Conservation (phyloP, 495 filamentous ascomycete genomes). For the Neurospora sp. region DNA sequence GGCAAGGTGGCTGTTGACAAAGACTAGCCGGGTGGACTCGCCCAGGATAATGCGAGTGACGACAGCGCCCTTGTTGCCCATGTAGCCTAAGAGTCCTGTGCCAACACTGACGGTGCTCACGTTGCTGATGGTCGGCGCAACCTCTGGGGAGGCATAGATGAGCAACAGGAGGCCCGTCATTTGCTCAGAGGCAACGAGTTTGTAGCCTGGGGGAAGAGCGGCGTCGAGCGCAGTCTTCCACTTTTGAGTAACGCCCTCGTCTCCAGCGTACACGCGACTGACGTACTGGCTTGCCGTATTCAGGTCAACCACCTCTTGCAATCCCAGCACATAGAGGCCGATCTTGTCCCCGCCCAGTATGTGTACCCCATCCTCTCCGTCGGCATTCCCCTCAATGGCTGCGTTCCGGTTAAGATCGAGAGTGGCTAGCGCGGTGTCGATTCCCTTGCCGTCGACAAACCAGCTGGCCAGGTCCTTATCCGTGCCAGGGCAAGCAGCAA, state of each 20-base stretch:
- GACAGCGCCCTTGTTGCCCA: slow-evolving; percentile 93
- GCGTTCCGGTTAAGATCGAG: slow-evolving; percentile 30
- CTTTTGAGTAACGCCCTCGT: slow-evolving; percentile 55
- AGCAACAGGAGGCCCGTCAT: slow-evolving; percentile 78
- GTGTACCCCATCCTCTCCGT: slow-evolving; percentile 21
- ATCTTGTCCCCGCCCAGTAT: slow-evolving; percentile 49
- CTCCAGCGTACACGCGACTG: slow-evolving; percentile 52
- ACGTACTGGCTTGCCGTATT: slow-evolving; percentile 50
- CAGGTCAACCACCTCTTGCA: slow-evolving; percentile 90
- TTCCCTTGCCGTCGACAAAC: slow-evolving; percentile 69
- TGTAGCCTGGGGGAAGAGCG: slow-evolving; percentile 67
- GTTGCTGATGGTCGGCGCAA: slow-evolving; percentile 60
- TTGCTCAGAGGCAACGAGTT: slow-evolving; percentile 68
- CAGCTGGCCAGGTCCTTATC: slow-evolving; percentile 79
- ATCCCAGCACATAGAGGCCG: slow-evolving; percentile 78
- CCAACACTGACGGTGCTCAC: slow-evolving; percentile 71
- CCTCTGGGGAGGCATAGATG: slow-evolving; percentile 68
- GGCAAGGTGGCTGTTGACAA: slow-evolving; percentile 84
- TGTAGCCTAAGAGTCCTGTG: slow-evolving; percentile 80
- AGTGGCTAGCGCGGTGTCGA: slow-evolving; percentile 49
- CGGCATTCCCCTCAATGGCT: slow-evolving; percentile 8
- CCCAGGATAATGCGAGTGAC: slow-evolving; percentile 75
- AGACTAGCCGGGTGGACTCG: slow-evolving; percentile 78
- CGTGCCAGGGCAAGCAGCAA: slow-evolving; percentile 69
- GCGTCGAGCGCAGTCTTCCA: slow-evolving; percentile 68